Conservation (phyloP, 2,329 filamentous ascomycete species). For the Verticillium dahliae region DNA sequence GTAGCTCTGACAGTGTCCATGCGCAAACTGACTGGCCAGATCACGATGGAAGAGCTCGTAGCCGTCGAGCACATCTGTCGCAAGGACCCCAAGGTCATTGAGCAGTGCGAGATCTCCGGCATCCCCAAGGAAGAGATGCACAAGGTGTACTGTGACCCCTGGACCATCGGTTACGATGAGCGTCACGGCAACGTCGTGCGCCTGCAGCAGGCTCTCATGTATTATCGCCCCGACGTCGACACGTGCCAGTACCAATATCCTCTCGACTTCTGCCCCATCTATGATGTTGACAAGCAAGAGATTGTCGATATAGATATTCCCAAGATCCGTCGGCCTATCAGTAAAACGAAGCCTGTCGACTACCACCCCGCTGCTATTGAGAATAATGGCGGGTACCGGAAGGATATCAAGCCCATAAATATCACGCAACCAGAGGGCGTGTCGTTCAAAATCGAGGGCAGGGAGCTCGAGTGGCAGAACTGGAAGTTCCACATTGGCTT, state of each 20-base stretch:
- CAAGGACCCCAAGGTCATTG: constrained; percentile 78
- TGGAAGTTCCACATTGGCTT: constrained; percentile 92
- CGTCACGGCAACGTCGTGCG: constrained; percentile 73
- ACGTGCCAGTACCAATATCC: constrained; percentile 89
- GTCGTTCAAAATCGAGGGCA: constrained; percentile 71
- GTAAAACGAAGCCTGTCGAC: constrained; percentile 65
- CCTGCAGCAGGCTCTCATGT: constrained; percentile 91
- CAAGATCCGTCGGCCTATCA: constrained; percentile 67
- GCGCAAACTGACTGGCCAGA: constrained; percentile 34
- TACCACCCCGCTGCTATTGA: constrained; percentile 72
- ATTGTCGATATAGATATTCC: constrained; percentile 83
- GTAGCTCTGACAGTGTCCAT: too few relatives aligned
- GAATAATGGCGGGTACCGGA: constrained; percentile 67
- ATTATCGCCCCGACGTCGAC: constrained; percentile 80
- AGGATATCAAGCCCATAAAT: constrained; percentile 76
- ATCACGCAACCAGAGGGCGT: constrained; percentile 86
- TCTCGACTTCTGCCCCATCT: constrained; percentile 91
- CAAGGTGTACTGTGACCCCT: constrained; percentile 93
- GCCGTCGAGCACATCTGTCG: constrained; percentile 71
- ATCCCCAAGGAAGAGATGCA: constrained; percentile 81
- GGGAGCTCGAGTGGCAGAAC: constrained; percentile 81
- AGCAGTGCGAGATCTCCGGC: constrained; percentile 79
- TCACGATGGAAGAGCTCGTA: constrained; percentile 86
- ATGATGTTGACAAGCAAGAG: constrained; percentile 69
- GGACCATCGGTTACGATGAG: constrained; percentile 94